phyloP scores from a whole-genome alignment of 345 rosid species.

The Hibiscus tridactylites region DNA sequence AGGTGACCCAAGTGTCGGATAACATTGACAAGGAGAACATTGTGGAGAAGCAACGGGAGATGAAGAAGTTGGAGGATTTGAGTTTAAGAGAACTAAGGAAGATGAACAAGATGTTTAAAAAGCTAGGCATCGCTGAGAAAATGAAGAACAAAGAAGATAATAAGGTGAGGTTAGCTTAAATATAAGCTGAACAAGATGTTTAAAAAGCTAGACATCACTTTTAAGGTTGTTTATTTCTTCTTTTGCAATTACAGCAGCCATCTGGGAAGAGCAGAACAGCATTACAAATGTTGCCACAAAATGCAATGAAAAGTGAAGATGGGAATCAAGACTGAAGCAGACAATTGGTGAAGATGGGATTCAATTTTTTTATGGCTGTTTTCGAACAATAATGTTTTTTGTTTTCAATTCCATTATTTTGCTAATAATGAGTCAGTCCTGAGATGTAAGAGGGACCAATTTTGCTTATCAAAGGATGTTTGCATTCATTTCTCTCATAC shows the following conservation, averaged over 20 bases:
- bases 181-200: background rate
- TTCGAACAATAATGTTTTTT: background rate
- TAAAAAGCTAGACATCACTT: too few species aligned
- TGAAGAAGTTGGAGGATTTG: conserved; percentile 6
- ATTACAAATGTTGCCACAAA: conserved; percentile 24
- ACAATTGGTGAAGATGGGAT: too few species aligned
- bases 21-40: conserved; percentile 33
- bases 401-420: background rate
- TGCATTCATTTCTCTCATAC: too few species aligned
- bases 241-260: conserved; percentile 7
- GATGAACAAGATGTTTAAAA: conserved; percentile 21
- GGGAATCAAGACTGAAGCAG: background rate
- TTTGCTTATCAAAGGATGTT: background rate
- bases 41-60: conserved; percentile 12
- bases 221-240: background rate
- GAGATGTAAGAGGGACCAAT: background rate
- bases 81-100: conserved; percentile 46
- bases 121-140: conserved; percentile 21
- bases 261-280: conserved; percentile 20
- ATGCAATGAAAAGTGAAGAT: conserved; percentile 13
- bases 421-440: background rate
- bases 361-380: too few species aligned
- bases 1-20: conserved; percentile 3
- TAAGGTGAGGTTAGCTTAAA: conserved; percentile 7
- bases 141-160: conserved; percentile 12